Evolutionary conservation across 441 rosid species (phyloP).

Genomic region (Erodium texanum): DNA sequence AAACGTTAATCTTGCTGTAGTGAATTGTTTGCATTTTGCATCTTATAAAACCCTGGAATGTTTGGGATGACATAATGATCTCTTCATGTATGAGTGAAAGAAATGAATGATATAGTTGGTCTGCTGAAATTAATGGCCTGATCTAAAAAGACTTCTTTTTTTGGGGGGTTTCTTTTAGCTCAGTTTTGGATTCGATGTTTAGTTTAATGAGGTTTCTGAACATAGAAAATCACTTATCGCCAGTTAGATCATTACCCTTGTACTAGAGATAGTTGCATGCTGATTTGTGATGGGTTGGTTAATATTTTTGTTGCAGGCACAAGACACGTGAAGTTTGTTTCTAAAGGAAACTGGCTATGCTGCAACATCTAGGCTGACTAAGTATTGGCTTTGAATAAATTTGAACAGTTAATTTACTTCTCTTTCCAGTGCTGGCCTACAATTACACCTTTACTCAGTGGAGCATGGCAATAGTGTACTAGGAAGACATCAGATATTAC

Average conservation of each 20-base stretch:
- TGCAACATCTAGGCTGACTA: not conserved
- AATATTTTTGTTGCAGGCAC: not conserved
- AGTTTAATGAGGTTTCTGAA: constrained; percentile 1
- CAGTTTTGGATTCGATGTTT: not conserved
- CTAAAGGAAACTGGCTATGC: not conserved
- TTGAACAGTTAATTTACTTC: not conserved
- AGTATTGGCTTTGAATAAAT: not conserved
- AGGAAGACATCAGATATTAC: not conserved
- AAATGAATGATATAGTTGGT: not conserved
- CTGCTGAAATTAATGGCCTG: not conserved
- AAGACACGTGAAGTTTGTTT: not conserved
- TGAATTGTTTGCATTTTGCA: not conserved
- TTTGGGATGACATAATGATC: no score
- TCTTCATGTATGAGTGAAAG: no score
- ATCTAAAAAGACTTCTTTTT: not conserved
- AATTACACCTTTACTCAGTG: not conserved
- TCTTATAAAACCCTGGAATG: not conserved
- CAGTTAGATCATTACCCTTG: not conserved
- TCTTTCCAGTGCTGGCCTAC: not conserved
- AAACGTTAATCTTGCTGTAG: not conserved
- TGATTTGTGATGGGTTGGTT: not conserved
- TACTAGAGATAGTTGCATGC: no score
- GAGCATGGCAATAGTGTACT: not conserved
- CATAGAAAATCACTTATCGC: not conserved
- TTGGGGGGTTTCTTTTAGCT: no score